These are phyloP conservation scores for Microbotryum intermedium DNA, from an alignment of 1,284 basidiomycete species.

Conservation along the genomic window DNA sequence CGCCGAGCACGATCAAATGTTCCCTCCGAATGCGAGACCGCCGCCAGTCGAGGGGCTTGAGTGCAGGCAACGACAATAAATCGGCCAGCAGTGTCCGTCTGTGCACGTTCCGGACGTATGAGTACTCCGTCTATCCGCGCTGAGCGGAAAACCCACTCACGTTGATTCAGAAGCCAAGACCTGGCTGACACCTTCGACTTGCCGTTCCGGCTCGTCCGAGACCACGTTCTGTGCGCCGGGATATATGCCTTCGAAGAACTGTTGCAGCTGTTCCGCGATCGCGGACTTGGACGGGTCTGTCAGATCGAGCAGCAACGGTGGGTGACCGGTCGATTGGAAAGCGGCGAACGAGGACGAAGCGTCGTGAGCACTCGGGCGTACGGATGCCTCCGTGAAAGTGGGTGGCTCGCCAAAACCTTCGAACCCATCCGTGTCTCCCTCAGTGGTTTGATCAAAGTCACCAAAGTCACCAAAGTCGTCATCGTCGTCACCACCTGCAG, in stretches of 20 bases:
- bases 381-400: neutral
- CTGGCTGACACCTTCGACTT: conserved; percentile 68
- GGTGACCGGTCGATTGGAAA: conserved; percentile 44
- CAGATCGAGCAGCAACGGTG: conserved; percentile 54
- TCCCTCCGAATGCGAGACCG: conserved; percentile 77
- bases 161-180: conserved; percentile 52
- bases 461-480: conserved; percentile 60
- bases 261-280: conserved; percentile 55
- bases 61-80: conserved; percentile 39
- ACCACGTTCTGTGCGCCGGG: conserved; percentile 49
- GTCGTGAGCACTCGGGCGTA: no score
- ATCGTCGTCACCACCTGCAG: conserved; percentile 37
- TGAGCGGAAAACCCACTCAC: neutral
- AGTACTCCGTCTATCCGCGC: neutral
- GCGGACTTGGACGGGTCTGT: conserved; percentile 51
- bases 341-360: neutral
- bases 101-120: neutral
- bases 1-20: conserved; percentile 77
- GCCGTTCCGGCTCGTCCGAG: conserved; percentile 63
- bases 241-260: conserved; percentile 57
- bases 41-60: conserved; percentile 78
- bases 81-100: conserved; percentile 15
- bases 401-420: conserved; percentile 32
- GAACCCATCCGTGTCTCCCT: conserved; percentile 43
- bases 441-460: conserved; percentile 42